Evolutionary conservation across 2,329 filamentous ascomycete genomes (phyloP).

Genomic region (Chalaropsis thielavioides): DNA sequence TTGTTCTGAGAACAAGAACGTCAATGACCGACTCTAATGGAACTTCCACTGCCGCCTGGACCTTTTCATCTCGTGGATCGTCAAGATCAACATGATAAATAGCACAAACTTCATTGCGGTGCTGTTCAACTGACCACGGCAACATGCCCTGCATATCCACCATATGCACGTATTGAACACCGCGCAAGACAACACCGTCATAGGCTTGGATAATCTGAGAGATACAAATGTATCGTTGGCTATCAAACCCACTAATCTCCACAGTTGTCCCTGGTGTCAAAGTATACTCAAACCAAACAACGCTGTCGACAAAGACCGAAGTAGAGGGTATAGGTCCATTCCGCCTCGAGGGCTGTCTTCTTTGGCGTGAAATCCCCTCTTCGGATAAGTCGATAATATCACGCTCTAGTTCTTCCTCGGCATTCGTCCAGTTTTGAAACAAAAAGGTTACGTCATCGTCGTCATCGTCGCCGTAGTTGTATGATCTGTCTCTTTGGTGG

Average conservation of each 20-base stretch:
- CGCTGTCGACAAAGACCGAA: neutral
- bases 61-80: conserved; percentile 23
- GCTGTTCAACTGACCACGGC: conserved; percentile 20
- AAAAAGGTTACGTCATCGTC: conserved; percentile 11
- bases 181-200: conserved; percentile 23
- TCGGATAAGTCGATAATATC: conserved; percentile 27
- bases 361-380: conserved; percentile 18
- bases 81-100: conserved; percentile 29
- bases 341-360: neutral
- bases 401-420: conserved; percentile 16
- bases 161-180: conserved; percentile 27
- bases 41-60: conserved; percentile 32
- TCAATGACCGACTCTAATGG: conserved; percentile 26
- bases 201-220: conserved; percentile 27
- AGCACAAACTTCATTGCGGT: conserved; percentile 31
- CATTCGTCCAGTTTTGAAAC: neutral
- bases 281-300: neutral
- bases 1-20: conserved; percentile 34
- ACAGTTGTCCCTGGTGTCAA: conserved; percentile 8
- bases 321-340: conserved; percentile 1
- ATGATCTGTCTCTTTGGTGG: neutral
- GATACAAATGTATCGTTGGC: conserved; percentile 22
- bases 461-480: neutral
- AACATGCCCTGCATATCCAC: conserved; percentile 27
- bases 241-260: conserved; percentile 14